Evolutionary conservation across 2,329 filamentous ascomycete species (phyloP), one percentile per base, ranked within the genome.

Genomic region (Xenoacremonium recifei): DNA sequence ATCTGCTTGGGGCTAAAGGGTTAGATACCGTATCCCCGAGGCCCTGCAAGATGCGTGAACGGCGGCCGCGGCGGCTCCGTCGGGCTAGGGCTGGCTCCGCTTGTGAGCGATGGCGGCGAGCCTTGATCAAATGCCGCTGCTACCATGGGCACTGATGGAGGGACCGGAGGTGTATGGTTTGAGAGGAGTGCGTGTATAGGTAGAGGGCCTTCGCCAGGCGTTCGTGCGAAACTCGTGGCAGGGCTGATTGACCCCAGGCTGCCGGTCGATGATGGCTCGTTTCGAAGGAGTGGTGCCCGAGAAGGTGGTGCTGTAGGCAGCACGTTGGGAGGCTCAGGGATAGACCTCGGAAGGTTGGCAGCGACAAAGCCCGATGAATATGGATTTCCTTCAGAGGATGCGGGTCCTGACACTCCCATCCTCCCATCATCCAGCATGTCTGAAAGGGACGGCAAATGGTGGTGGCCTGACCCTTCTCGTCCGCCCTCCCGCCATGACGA

Each of bases 171-270:
- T n/a, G n/a, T n/a, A 44, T 70, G 70, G 17, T 69, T 67, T 3
- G 69, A 69, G 16, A 80, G 59, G 1, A 81, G 62, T 0, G 76
- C 70, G 48, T 80, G 76, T 18, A 80, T 80, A 2, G 77, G 75
- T 10, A 80, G 51, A 1, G 73, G 65, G 0, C 73, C 70, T 27
- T 80, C 77, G 35, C 72, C 69, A 1, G 72, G 68, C 4, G 71
- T 72, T 31, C 75, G 65, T 3, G 55, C 48, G 38, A 59, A 58
- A 23, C 58, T 62, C 15, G 47, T 47, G 17, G 63, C 64, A 2
- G 72, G 70, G 12, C 62, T 68, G 3, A 62, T 55, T 3, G 74
- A 72, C 2, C 65, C 63, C 30, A 64, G 59, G 35, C 70, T 76
- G 21, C 68, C 68, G 13, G 52, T 62, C 4, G 71, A 75, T 3